Percentiles rank a stretch among this genome's conserved stretches.
phyloP scores from a whole-genome alignment of 2,329 filamentous ascomycete genomes.

The Metarhizium robertsii region DNA sequence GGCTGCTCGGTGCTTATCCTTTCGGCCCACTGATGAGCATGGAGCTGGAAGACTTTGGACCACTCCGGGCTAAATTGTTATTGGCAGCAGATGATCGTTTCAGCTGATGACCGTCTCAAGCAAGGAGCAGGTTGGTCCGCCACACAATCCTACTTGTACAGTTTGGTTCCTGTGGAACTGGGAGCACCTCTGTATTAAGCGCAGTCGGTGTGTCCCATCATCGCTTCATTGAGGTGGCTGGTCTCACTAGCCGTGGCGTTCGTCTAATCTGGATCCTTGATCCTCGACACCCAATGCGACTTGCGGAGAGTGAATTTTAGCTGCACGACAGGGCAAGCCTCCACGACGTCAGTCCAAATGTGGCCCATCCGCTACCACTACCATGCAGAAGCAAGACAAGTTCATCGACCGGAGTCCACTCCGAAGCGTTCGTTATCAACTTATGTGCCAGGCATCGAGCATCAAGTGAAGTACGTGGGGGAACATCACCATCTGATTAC shows the following conservation, averaged over 20 bases:
- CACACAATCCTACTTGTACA: too few relatives aligned
- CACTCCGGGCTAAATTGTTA: too few relatives aligned
- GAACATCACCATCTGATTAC: too few relatives aligned
- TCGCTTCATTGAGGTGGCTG: not conserved
- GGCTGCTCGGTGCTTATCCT: not conserved
- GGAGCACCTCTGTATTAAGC: not conserved
- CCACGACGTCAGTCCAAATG: not conserved
- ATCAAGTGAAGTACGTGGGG: too few relatives aligned
- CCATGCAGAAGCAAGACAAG: not conserved
- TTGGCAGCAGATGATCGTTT: not conserved
- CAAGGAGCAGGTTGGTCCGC: not conserved
- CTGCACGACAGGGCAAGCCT: not conserved
- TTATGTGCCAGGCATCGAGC: not conserved
- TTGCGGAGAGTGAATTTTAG: not conserved
- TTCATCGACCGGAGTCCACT: not conserved
- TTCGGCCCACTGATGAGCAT: not conserved
- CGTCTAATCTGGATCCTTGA: not conserved
- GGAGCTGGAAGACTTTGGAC: too few relatives aligned
- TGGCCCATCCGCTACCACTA: not conserved
- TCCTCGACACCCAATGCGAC: not conserved
- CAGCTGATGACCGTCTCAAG: not conserved
- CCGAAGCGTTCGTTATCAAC: not conserved
- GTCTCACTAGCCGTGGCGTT: not conserved
- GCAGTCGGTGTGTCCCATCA: not conserved
- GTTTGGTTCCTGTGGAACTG: too few relatives aligned